phyloP scores from a whole-genome alignment of 257 asterid genomes.

The Henckelia pumila region DNA sequence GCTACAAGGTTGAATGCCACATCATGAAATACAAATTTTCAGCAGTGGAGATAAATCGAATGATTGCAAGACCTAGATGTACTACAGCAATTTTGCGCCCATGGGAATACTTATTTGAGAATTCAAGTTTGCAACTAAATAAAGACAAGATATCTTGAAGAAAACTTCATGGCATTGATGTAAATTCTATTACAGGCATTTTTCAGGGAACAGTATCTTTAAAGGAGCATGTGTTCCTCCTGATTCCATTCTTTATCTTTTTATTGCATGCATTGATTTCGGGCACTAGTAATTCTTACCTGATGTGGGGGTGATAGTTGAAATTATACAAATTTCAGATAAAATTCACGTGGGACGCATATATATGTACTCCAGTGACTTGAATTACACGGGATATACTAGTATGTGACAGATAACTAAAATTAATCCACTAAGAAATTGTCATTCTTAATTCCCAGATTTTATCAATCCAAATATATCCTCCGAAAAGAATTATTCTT shows the following conservation, averaged over 20 bases:
- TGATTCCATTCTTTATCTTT: background rate
- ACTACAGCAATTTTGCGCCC: background rate
- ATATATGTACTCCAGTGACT: no score
- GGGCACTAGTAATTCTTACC: no score
- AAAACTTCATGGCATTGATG: background rate
- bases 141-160: background rate
- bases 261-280: background rate
- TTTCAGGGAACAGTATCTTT: background rate
- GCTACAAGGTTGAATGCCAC: background rate
- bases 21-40: background rate
- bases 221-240: background rate
- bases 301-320: no score
- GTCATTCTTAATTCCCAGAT: background rate
- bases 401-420: background rate
- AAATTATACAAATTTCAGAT: no score
- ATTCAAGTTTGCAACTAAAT: background rate
- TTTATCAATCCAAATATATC: background rate
- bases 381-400: no score
- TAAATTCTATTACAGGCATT: background rate
- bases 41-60: background rate
- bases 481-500: background rate
- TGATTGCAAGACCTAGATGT: background rate
- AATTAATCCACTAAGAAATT: background rate
- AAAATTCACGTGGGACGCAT: no score
- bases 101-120: background rate